A percentile compares a stretch with the other conserved stretches of the same genome.
These are phyloP conservation scores for Xylariaceae sp. DNA, from an alignment of 2,329 filamentous ascomycete species.

Conservation along the genomic window DNA sequence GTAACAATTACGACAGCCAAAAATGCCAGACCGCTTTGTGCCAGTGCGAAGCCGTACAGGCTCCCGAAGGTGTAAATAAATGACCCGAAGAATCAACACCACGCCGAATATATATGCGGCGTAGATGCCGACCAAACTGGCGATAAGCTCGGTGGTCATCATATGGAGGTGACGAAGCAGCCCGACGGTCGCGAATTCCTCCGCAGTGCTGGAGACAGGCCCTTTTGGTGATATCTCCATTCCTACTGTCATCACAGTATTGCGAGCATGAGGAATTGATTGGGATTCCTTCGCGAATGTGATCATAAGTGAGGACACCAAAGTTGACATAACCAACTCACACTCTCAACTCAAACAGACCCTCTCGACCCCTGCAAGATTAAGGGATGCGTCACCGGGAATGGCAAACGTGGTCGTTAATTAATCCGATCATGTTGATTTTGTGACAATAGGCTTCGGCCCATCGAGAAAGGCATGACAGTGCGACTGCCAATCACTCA, in stretches of 20 bases:
- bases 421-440: too few species aligned
- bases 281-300: slow-evolving; percentile 54
- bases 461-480: too few species aligned
- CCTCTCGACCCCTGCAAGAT: too few species aligned
- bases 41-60: slow-evolving; percentile 44
- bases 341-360: not conserved
- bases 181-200: slow-evolving; percentile 40
- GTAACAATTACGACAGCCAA: slow-evolving; percentile 44
- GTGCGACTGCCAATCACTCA: too few species aligned
- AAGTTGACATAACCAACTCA: slow-evolving; percentile 43
- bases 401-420: too few species aligned
- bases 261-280: slow-evolving; percentile 51
- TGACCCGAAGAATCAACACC: slow-evolving; percentile 52
- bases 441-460: too few species aligned
- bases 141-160: slow-evolving; percentile 61
- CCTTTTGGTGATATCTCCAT: slow-evolving; percentile 30
- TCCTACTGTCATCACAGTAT: slow-evolving; percentile 38
- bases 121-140: slow-evolving; percentile 53
- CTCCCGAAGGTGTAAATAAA: slow-evolving; percentile 47
- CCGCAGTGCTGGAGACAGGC: slow-evolving; percentile 21
- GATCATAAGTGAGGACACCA: slow-evolving; percentile 35
- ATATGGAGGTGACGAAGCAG: slow-evolving; percentile 54
- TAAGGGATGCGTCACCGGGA: too few species aligned
- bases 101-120: slow-evolving; percentile 50
- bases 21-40: slow-evolving; percentile 45